Base-by-base conservation (phyloP, 2,329 filamentous ascomycete genomes). In the Volutella citrinella region DNA sequence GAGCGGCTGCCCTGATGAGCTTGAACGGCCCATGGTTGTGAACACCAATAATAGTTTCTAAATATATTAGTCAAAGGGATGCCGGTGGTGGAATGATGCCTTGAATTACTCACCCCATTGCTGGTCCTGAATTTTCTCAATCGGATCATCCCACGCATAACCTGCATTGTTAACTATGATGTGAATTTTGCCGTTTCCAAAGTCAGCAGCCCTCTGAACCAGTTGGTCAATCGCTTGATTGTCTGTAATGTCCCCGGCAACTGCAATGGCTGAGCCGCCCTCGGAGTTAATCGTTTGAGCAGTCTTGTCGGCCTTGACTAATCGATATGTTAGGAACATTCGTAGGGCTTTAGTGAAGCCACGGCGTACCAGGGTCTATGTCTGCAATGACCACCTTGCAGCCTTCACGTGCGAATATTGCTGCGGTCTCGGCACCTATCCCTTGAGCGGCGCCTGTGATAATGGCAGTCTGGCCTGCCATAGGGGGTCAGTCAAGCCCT, bases 141-240 rank as follows among this genome's bases (percentile, higher is more conserved):
- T n/a, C n/a, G n/a, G n/a, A n/a, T n/a, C n/a, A n/a, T 13, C 29
- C 36, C 36, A 42, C n/a, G 34, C 31, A 19, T 38, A 42, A 7
- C 39, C 39, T 11, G 39, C 39, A 28, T 42, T 42, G 12, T 42
- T 42, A 12, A 42, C 13, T 12, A 38, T 35, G n/a, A 39, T 39
- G 11, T 39, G 32, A 21, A 39, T 39, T 14, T 38, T 41, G 11
- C 34, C 38, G 11, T 22, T 12, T 7, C 38, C 16, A 16, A 41
- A 41, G 10, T 38, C 31, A 10, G 14, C 34, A 7, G 38, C 19
- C 13, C 20, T 37, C 18, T 34, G 22, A 13, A 41, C 15, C 12
- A 41, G 25, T 10, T 19, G 27, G 12, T 10, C 25, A 21, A 39
- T 39, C 8, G 19, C 27, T 25, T 39, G 27, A 11, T 35, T 39